Base-by-base conservation (phyloP, 2,329 filamentous ascomycete genomes). In the Exophiala xenobiotica region DNA sequence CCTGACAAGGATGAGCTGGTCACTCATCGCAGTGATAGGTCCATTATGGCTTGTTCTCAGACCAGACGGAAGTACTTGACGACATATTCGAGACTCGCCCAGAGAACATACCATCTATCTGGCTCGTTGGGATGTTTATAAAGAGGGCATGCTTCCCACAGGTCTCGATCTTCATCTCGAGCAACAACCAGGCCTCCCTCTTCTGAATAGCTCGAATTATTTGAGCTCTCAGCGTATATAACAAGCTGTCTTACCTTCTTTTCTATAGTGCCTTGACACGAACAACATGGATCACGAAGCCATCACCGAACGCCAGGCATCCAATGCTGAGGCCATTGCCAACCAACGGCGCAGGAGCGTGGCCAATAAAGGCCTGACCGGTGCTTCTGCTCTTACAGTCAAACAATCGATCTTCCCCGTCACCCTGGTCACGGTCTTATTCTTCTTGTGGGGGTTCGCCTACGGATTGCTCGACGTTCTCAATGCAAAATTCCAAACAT, bases 401-500 rank as follows among this genome's bases (percentile, higher is more conserved):
- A 64, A 69, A 33, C 71, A 75, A 60, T 74, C 71, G 56, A 61
- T 75, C 27, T 70, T 66, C 57, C 73, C 73, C 3, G 63, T 76
- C 43, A 63, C 66, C 6, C 63, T 72, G 20, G 75, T 78, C 16
- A 78, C 75, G 0, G 68, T 74, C 19, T 65, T 78, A 16, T 78
- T 78, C 65, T 78, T 78, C 61, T 66, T 81, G 35, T 81, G 78
- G 79, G 74, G 74, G 3, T 77, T 77, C 51, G 72, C 74, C 20
- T 77, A 77, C 61, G 73, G 74, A 18, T 58, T 78, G 53, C 63
- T 75, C 35, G 74, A 77, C 62, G 74, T 74, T 3, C 63, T 78
- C 41, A 78, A 78, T 63, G 76, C 77, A 51, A 79, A 82, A 63
- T 82, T 83, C 65, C 79, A 82, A 57, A 77, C 75, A 44, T 77